These are phyloP conservation scores for Penicillium canescens DNA, from an alignment of 495 filamentous ascomycete species.

Conservation along the genomic window DNA sequence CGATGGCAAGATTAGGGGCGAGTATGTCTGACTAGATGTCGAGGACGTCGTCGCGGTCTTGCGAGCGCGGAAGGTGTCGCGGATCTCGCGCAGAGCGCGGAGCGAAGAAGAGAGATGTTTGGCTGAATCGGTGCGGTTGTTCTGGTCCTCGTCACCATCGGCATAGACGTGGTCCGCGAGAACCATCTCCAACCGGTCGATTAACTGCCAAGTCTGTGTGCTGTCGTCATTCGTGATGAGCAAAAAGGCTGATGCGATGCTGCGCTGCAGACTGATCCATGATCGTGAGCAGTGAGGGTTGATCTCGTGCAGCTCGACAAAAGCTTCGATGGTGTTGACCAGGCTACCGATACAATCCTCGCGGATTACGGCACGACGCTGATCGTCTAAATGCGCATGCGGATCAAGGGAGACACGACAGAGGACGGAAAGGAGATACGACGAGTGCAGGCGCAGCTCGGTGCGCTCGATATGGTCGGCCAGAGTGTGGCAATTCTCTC, in stretches of 20 bases:
- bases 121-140: slow-evolving; percentile 39
- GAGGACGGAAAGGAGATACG: slow-evolving; percentile 59
- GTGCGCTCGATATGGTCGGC: slow-evolving; percentile 57
- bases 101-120: slow-evolving; percentile 42
- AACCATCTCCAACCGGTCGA: slow-evolving; percentile 39
- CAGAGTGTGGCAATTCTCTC: slow-evolving; percentile 44
- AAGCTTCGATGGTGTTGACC: slow-evolving; percentile 43
- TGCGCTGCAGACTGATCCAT: slow-evolving; percentile 50
- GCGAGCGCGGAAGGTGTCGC: slow-evolving; percentile 32
- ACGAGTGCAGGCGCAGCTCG: slow-evolving; percentile 56
- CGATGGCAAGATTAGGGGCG: slow-evolving; percentile 25
- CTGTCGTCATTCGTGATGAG: slow-evolving; percentile 44
- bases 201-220: slow-evolving; percentile 36
- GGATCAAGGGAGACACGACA: slow-evolving; percentile 57
- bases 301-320: slow-evolving; percentile 46
- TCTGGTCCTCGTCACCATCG: slow-evolving; percentile 30
- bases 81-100: slow-evolving; percentile 41
- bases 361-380: slow-evolving; percentile 38
- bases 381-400: slow-evolving; percentile 33
- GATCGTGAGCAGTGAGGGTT: slow-evolving; percentile 43
- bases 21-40: slow-evolving; percentile 9
- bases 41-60: slow-evolving; percentile 1
- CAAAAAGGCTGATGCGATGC: slow-evolving; percentile 48
- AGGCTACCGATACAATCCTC: slow-evolving; percentile 45
- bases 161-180: slow-evolving; percentile 44